Evolutionary conservation across 768 basidiomycete species (phyloP), one percentile per base, ranked within the genome.

Genomic region (Pisolithus orientalis): DNA sequence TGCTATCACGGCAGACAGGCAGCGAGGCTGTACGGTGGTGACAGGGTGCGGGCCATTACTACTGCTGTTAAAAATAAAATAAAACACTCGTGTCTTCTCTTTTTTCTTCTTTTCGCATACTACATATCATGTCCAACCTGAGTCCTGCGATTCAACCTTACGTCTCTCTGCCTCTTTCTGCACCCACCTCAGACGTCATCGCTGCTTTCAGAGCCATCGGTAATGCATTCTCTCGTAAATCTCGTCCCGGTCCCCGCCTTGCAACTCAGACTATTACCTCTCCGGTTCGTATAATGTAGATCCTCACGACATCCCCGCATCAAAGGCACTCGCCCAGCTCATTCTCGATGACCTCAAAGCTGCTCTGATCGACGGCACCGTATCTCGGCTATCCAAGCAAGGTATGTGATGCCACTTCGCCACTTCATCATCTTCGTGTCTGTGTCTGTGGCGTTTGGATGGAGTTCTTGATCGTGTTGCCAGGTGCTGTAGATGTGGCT

Each of bases 271-370:
- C 34, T 5, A 14, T 14, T 34, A 47, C 16, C 46, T 24, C 34
- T 47, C 29, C 32, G 14, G 17, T 46, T 29, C 11, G 14, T 32
- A 5, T 16, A 9, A 21, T 17, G 37, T 17, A 47, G 46, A 77
- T 32, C 66, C 73, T 31, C 71, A 84, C 52, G 75, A 79, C 60
- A 65, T 68, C 9, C 54, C 67, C 13, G 69, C 77, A 52, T 80
- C 85, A 49, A 67, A 72, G 39, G 67, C 76, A n/a, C 72, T 89
- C 45, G 73, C 88, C 29, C 77, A 78, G 53, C 59, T 67, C 9
- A 71, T 90, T 31, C 64, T 90, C 17, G 71, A 76, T 48, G 88
- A 90, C 68, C 70, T 90, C 40, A 75, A 72, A 57, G 62, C 60
- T 39, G 49, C 52, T 31, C 56, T 63, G 39, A 52, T 65, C 44